Base-by-base conservation (phyloP, 495 filamentous ascomycete species). In the Achaetomiella virescens region DNA sequence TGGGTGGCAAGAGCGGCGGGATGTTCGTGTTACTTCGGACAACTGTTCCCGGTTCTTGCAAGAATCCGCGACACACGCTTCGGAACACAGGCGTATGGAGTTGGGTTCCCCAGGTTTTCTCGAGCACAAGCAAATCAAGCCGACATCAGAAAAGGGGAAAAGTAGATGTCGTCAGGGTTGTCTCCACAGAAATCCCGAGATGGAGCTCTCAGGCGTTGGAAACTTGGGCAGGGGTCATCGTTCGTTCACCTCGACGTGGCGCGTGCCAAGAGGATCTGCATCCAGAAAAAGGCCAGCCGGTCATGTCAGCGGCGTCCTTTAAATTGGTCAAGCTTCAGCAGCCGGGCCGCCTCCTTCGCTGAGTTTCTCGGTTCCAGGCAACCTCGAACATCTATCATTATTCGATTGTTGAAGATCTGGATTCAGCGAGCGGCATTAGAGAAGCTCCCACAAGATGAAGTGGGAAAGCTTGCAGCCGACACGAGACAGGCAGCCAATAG, bases 1-100 rank as follows among this genome's bases (percentile, higher is more conserved):
- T 43, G 41, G 49, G 58, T 48, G 58, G 54, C 54, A 57, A 61
- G 57, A 61, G 53, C 42, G 48, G 42, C 54, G 53, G 58, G 27
- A 37, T 46, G 53, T 41, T 2, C 10, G 9, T 11, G 37, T 17
- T 10, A 15, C 3, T 17, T 8, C 11, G 0, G n/a, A 1, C 17
- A 0, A 20, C 8, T 27, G 18, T 33, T 25, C 38, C 3, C 36
- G 22, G 31, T 42, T 9, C 10, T 24, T 11, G 41, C 20, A 22
- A 15, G 21, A 37, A 22, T 18, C 33, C 18, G 33, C 47, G 20
- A 17, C 29, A 24, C 31, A 9, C 15, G 29, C 27, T 31, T 31
- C 27, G 9, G 9, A 9, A 4, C 27, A 9, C 5, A 31, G 5
- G 27, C 27, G 27, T 31, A 31, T n/a, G n/a, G n/a, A 31, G 9